Conservation (phyloP, 495 filamentous ascomycete genomes). For the Clohesyomyces aquaticus region DNA sequence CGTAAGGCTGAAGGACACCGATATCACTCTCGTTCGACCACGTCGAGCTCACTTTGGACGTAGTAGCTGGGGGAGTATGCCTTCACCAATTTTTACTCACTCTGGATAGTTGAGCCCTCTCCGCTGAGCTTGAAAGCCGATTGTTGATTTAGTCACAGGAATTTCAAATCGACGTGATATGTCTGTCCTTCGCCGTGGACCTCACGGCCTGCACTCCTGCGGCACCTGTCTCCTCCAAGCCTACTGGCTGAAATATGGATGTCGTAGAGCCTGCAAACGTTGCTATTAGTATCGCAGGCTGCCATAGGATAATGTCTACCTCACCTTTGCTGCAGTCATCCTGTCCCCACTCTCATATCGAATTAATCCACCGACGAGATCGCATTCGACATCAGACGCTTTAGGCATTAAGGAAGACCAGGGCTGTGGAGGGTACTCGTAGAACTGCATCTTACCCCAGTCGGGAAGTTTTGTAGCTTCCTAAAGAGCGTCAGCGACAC, state of each 20-base stretch:
- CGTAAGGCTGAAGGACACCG: constrained; percentile 6
- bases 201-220: too few relatives aligned
- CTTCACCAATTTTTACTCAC: too few relatives aligned
- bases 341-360: constrained; percentile 57
- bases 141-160: too few relatives aligned
- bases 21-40: too few relatives aligned
- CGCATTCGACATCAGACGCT: constrained; percentile 54
- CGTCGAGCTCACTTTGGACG: too few relatives aligned
- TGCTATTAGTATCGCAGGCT: constrained; percentile 1
- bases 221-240: background rate
- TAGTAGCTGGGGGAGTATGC: too few relatives aligned
- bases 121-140: too few relatives aligned
- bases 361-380: constrained; percentile 60
- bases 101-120: too few relatives aligned
- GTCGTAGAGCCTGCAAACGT: constrained; percentile 30
- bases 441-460: constrained; percentile 69
- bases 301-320: background rate
- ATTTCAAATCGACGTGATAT: too few relatives aligned
- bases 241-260: constrained; percentile 31
- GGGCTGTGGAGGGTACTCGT: constrained; percentile 53
- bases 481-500: constrained; percentile 44
- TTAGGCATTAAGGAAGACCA: constrained; percentile 61
- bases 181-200: too few relatives aligned
- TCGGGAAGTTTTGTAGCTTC: constrained; percentile 61
- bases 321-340: constrained; percentile 45